Evolutionary conservation across 2,329 filamentous ascomycete species (phyloP).

Genomic region (Apiospora phragmitis): DNA sequence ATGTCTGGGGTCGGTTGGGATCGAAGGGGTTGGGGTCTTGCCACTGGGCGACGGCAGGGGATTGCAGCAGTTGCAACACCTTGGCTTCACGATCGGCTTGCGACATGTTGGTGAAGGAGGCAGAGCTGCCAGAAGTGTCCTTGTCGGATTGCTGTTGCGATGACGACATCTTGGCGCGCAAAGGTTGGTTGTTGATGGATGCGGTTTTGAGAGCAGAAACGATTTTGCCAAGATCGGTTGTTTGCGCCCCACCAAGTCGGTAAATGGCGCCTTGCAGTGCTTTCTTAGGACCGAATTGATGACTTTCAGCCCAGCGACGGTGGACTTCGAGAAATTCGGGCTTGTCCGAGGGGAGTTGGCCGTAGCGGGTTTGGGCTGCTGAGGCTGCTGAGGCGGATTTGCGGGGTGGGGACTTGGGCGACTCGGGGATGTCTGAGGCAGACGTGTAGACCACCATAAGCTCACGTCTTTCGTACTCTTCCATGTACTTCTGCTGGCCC

Average conservation of each 20-base stretch:
- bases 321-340: conserved; percentile 49
- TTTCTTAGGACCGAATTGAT: conserved; percentile 43
- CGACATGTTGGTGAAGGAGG: conserved; percentile 27
- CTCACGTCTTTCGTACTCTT: conserved; percentile 57
- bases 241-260: conserved; percentile 39
- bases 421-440: conserved; percentile 54
- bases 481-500: conserved; percentile 55
- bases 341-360: conserved; percentile 39
- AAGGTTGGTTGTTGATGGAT: background rate
- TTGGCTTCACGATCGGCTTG: conserved; percentile 38
- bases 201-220: background rate
- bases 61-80: conserved; percentile 44
- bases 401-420: conserved; percentile 53
- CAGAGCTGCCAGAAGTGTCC: background rate
- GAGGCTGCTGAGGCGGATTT: conserved; percentile 26
- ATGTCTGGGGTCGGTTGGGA: conserved; percentile 31
- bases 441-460: conserved; percentile 63
- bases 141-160: background rate
- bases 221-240: conserved; percentile 6
- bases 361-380: conserved; percentile 17
- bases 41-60: conserved; percentile 45
- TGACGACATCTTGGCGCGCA: background rate
- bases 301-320: conserved; percentile 46
- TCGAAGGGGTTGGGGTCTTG: conserved; percentile 41
- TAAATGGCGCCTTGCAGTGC: conserved; percentile 44